These are phyloP conservation scores for Leccinum olivaceopallidum DNA, from an alignment of 768 basidiomycete genomes.

Conservation along the genomic window DNA sequence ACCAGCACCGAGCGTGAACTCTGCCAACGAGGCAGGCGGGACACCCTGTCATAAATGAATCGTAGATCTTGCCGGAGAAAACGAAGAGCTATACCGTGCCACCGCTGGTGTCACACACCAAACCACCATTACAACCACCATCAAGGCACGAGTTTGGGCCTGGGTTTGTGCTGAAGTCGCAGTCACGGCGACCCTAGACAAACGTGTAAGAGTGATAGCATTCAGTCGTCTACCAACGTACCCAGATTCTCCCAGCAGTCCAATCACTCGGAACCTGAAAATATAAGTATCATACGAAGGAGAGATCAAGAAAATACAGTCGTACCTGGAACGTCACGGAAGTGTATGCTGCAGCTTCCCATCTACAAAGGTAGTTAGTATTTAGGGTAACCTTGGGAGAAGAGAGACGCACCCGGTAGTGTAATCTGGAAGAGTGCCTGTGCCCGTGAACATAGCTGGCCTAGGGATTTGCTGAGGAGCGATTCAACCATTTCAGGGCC, in stretches of 20 bases:
- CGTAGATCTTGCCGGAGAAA: neutral
- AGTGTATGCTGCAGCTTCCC: constrained; percentile 33
- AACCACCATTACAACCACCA: constrained; percentile 72
- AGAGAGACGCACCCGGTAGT: constrained; percentile 43
- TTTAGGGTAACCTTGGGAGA: neutral
- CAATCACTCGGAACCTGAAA: constrained; percentile 60
- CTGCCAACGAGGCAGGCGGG: constrained; percentile 70
- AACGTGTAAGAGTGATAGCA: neutral
- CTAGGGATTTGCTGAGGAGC: constrained; percentile 25
- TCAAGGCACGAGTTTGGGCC: constrained; percentile 58
- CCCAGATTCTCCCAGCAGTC: constrained; percentile 69
- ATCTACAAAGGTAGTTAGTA: constrained; percentile 25
- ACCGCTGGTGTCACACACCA: constrained; percentile 45
- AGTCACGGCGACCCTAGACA: constrained; percentile 51
- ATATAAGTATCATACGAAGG: neutral
- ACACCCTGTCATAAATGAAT: constrained; percentile 43
- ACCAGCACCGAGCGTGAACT: constrained; percentile 57
- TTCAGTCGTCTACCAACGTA: constrained; percentile 11
- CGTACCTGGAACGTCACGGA: constrained; percentile 30
- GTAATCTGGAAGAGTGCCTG: constrained; percentile 47
- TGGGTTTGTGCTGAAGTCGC: constrained; percentile 55
- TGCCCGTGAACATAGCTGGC: constrained; percentile 62
- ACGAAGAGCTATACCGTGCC: constrained; percentile 42
- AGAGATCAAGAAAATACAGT: neutral
- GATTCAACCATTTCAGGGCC: neutral